These are phyloP conservation scores for Phytophthora idaei DNA, from an alignment of 352 stramenopile genomes.

Conservation along the genomic window DNA sequence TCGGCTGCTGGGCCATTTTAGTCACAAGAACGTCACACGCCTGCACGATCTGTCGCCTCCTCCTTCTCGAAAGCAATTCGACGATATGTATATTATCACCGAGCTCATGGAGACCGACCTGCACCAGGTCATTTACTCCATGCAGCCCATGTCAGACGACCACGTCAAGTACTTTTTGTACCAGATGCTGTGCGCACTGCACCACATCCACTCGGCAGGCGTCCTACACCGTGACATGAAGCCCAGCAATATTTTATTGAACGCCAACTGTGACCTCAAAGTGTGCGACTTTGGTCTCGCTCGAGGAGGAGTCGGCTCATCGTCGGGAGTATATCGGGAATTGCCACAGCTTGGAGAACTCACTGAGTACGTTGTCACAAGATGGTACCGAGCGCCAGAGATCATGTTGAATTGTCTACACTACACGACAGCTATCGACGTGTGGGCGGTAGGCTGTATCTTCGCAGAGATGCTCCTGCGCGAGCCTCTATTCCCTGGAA, in stretches of 20 bases:
- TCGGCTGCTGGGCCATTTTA: slow-evolving; percentile 83
- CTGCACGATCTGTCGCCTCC: slow-evolving; percentile 93
- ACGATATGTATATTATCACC: slow-evolving; percentile 97
- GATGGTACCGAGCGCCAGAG: slow-evolving; percentile 90
- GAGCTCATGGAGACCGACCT: slow-evolving; percentile 98
- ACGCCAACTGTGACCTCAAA: slow-evolving; percentile 83
- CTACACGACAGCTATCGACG: slow-evolving; percentile 94
- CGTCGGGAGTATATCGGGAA: not conserved
- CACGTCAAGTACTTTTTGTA: slow-evolving; percentile 87
- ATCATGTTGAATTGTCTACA: slow-evolving; percentile 96
- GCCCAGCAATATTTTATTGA: slow-evolving; percentile 81
- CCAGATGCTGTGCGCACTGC: slow-evolving; percentile 77
- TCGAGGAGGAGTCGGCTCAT: slow-evolving; percentile 55
- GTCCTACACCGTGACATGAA: slow-evolving; percentile 88
- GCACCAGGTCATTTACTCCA: slow-evolving; percentile 96
- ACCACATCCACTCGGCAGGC: slow-evolving; percentile 96
- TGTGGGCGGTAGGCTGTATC: slow-evolving; percentile 97
- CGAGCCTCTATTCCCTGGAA: slow-evolving; percentile 95
- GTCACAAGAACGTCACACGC: slow-evolving; percentile 93
- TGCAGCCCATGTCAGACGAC: slow-evolving; percentile 90
- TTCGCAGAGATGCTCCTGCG: slow-evolving; percentile 97
- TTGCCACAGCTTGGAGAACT: slow-evolving; percentile 43
- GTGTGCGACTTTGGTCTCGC: slow-evolving; percentile 82
- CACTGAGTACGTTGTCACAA: slow-evolving; percentile 71
- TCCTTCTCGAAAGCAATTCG: slow-evolving; percentile 91